Base-by-base conservation (phyloP, 139 green algal genomes). In the Chlorella ohadii region DNA sequence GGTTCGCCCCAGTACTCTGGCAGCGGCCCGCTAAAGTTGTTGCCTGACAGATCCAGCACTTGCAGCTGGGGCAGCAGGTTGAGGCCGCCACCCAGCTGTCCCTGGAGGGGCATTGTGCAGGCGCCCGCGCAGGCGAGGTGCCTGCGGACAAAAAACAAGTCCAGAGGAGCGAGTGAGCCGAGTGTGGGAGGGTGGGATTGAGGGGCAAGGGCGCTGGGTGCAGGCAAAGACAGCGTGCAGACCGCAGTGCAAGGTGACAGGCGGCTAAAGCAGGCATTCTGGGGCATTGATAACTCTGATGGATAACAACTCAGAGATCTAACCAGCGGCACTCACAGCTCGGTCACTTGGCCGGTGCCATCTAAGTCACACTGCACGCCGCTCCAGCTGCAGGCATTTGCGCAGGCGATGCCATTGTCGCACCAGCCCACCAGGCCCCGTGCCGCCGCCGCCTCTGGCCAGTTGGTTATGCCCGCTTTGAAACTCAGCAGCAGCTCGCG, bases 41-140 rank as follows among this genome's bases (percentile, higher is more conserved):
- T 86, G 55, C 61, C 16, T 28, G 79, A 72, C 23, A 85, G 25
- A 67, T 85, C 79, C 63, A 83, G 31, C 27, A 75, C 63, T 16
- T 75, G 78, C 78, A 83, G 78, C 63, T 63, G 28, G 27, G 63
- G 63, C n/a, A 83, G 73, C 4, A 6, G 20, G 61, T 74, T 36
- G 13, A 47, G 78, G n/a, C 61, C 63, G 13, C 77, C 78, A 39
- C 78, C 73, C 61, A 19, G 31, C 64, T 28, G 34, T 11, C 12
- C n/a, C 15, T 9, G 64, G 15, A 36, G 27, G 2, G 27, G 27
- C 13, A 33, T 1, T 1, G 63, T 36, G 63, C 63, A 68, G 16
- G 28, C 16, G 31, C 51, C 51, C 51, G 51, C 22, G 51, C 51
- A 31, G 27, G 63, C 4, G 4, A 31, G 25, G 61, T 67, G 61